Evolutionary conservation across 2,329 filamentous ascomycete species (phyloP), one percentile per base, ranked within the genome.

Genomic region (Trichophyton verrucosum): DNA sequence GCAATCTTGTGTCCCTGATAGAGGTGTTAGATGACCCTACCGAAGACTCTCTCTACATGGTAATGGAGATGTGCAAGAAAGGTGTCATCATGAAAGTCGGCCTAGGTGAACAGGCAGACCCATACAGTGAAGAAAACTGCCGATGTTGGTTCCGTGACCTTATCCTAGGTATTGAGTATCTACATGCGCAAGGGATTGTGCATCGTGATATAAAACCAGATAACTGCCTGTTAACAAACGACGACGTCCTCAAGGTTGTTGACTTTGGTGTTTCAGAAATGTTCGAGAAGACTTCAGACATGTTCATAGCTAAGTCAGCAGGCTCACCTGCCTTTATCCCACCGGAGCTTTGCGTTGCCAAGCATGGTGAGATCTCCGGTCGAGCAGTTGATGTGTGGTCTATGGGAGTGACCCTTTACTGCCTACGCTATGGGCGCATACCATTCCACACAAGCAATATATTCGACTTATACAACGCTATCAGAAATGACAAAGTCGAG

Each of bases 201-300:
- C 94, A 99, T 73, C 85, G 94, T 59, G 94, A 99, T 69, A 96
- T 99, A 77, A 99, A 99, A 74, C 94, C 94, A 0, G 94, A 97
- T 73, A 99, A 99, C 67, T 86, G 95, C 59, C 81, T 99, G 6
- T 78, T 99, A 44, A 96, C 91, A 0, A 82, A 86, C 40, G 91
- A 96, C 60, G 88, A 97, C 68, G 85, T 96, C n/a, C 82, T 99
- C 59, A 99, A 97, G 73, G 87, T 99, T 65, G 91, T 95, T 59
- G 94, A 97, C 73, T 99, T 99, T 78, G 94, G 94, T n/a, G 94
- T 97, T 6, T 97, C 92, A 0, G 92, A 99, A 71, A 96, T 99
- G 86, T 99, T 99, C 67, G 87, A 92, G 70, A 96, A 95, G 72
- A 80, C 87, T 61, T 84, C 82, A 1, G 82, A 89, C 53, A 97